Percentiles rank a stretch among this genome's conserved stretches.
phyloP scores from a whole-genome alignment of 768 basidiomycete species.

The Harrya chromipes region DNA sequence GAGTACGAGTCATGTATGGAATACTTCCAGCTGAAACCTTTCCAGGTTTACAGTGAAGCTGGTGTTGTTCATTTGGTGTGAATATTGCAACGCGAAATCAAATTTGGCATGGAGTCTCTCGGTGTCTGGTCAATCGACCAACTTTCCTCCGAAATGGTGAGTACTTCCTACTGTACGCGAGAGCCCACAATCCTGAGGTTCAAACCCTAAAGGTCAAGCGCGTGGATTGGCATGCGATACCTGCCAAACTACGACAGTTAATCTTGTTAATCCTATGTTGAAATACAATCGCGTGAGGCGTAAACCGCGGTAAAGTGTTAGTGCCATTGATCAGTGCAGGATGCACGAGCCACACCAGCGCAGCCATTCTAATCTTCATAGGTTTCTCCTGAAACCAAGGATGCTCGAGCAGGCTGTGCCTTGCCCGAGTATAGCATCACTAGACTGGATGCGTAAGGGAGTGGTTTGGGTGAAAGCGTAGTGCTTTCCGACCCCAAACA shows the following conservation, averaged over 20 bases:
- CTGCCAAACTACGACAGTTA: conserved; percentile 25
- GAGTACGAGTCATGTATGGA: conserved; percentile 19
- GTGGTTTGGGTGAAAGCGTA: too few relatives aligned
- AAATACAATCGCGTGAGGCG: too few relatives aligned
- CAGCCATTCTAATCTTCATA: too few relatives aligned
- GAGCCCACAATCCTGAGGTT: conserved; percentile 1
- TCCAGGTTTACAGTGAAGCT: conserved; percentile 68
- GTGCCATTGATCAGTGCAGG: too few relatives aligned
- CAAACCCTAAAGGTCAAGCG: conserved; percentile 48
- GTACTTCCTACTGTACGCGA: conserved; percentile 12
- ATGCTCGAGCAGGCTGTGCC: too few relatives aligned
- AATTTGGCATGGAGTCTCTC: conserved; percentile 69
- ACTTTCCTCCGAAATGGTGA: conserved; percentile 72
- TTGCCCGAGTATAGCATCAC: too few relatives aligned
- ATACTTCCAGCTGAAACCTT: conserved; percentile 2
- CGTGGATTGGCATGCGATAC: conserved; percentile 54
- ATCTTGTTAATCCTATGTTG: too few relatives aligned
- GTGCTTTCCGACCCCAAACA: too few relatives aligned
- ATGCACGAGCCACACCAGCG: too few relatives aligned
- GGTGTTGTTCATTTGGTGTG: conserved; percentile 64
- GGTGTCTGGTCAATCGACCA: conserved; percentile 66
- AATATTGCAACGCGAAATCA: conserved; percentile 75
- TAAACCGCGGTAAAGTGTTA: too few relatives aligned
- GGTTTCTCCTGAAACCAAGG: too few relatives aligned
- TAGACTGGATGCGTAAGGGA: too few relatives aligned